Evolutionary conservation across 2,329 filamentous ascomycete genomes (phyloP).

Genomic region (Lasiodiplodia sp.): DNA sequence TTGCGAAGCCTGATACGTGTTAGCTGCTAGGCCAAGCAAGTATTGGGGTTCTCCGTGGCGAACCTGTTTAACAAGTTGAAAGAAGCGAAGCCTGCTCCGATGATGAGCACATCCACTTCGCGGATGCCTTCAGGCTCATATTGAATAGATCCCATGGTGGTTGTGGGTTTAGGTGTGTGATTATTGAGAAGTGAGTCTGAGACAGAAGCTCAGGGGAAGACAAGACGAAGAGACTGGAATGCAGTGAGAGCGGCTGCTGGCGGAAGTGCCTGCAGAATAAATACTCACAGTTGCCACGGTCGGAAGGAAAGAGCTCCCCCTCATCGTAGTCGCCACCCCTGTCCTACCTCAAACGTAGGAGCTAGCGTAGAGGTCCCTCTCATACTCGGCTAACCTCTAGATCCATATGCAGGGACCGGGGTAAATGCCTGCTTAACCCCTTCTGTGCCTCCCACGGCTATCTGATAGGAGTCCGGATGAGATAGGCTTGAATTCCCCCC

Average conservation of each 20-base stretch:
- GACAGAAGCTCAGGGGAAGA: neutral
- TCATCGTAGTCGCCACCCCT: neutral
- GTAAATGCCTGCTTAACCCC: neutral
- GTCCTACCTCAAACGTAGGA: neutral
- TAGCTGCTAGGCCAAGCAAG: neutral
- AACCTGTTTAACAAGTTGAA: constrained; percentile 33
- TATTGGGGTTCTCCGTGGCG: too few relatives aligned
- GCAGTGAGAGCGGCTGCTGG: neutral
- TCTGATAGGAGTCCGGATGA: neutral
- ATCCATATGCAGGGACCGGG: constrained; percentile 3
- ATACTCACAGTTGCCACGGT: neutral
- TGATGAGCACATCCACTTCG: constrained; percentile 36
- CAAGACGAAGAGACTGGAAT: neutral
- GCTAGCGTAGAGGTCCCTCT: neutral
- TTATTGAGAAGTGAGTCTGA: neutral
- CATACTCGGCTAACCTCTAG: neutral
- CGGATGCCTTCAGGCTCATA: constrained; percentile 3
- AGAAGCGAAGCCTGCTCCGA: constrained; percentile 41
- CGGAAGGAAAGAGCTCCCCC: constrained; percentile 2
- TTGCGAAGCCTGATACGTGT: constrained; percentile 34
- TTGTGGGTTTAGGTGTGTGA: neutral
- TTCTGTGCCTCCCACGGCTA: neutral
- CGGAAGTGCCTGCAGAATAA: neutral
- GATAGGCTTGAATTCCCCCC: too few relatives aligned
- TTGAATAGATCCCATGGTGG: neutral